Conservation (phyloP, 2,329 filamentous ascomycete species). For the Botryosphaeria dothidea region DNA sequence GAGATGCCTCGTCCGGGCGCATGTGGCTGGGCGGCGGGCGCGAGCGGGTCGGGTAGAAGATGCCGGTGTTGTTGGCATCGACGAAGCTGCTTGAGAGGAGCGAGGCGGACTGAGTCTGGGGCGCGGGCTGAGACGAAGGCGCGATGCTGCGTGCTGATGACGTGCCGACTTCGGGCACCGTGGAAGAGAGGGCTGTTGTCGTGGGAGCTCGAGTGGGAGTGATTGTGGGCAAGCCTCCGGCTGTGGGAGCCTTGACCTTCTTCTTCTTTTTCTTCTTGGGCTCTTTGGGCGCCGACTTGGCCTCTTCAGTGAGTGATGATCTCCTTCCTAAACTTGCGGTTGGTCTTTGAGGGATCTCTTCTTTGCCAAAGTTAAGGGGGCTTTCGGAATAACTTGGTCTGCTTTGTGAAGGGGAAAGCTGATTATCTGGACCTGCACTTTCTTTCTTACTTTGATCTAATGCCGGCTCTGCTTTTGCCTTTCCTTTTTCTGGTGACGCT, state of each 20-base stretch:
- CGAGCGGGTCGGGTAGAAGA: slow-evolving; percentile 15
- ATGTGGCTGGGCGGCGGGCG: slow-evolving; percentile 13
- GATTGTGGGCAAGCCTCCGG: background rate
- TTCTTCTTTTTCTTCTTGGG: slow-evolving; percentile 19
- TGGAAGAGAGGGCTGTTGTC: slow-evolving; percentile 15
- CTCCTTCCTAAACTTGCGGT: slow-evolving; percentile 2
- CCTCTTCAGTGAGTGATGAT: slow-evolving; percentile 17
- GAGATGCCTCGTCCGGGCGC: background rate
- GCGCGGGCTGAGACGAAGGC: background rate
- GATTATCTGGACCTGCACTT: background rate
- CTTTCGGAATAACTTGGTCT: slow-evolving; percentile 1
- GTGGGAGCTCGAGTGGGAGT: slow-evolving; percentile 1
- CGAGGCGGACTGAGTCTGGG: background rate
- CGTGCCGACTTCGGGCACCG: slow-evolving; percentile 6
- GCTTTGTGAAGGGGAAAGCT: background rate
- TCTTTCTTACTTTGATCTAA: background rate
- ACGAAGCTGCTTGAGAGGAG: slow-evolving; percentile 16
- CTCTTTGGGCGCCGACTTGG: slow-evolving; percentile 12
- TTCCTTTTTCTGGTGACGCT: background rate
- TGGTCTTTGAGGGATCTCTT: slow-evolving; percentile 3
- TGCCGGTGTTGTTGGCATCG: slow-evolving; percentile 15
- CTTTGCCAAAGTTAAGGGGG: slow-evolving; percentile 11
- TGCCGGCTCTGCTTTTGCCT: background rate
- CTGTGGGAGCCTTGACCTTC: background rate
- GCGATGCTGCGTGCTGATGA: slow-evolving; percentile 4